These are phyloP conservation scores for Gremmenia infestans DNA, from an alignment of 2,329 filamentous ascomycete genomes.

Conservation along the genomic window DNA sequence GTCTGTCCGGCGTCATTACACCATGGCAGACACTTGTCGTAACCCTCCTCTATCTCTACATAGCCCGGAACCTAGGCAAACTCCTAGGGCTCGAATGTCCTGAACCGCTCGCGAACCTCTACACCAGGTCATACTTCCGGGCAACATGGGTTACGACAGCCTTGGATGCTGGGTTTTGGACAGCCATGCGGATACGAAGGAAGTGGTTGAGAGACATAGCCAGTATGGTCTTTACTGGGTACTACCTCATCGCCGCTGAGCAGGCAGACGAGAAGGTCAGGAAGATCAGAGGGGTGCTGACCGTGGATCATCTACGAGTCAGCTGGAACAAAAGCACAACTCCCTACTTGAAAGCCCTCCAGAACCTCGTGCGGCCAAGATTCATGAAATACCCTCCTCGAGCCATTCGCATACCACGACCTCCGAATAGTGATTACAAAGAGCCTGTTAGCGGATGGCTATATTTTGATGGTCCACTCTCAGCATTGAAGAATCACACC, in stretches of 20 bases:
- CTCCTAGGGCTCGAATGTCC: conserved; percentile 86
- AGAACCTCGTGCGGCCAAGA: conserved; percentile 67
- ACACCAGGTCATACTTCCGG: conserved; percentile 86
- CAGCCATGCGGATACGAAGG: conserved; percentile 82
- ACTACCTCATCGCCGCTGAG: conserved; percentile 90
- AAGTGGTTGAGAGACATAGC: conserved; percentile 79
- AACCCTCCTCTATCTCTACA: conserved; percentile 86
- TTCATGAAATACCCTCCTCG: conserved; percentile 78
- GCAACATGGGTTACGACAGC: conserved; percentile 96
- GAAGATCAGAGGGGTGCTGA: conserved; percentile 80
- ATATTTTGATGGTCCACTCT: conserved; percentile 86
- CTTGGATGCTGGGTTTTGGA: conserved; percentile 96
- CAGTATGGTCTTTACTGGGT: conserved; percentile 78
- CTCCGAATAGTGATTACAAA: conserved; percentile 71
- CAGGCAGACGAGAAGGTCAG: conserved; percentile 95
- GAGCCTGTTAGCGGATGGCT: conserved; percentile 84
- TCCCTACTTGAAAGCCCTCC: conserved; percentile 70
- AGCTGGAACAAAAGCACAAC: conserved; percentile 95
- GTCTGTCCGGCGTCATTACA: conserved; percentile 67
- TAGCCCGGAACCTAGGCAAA: conserved; percentile 88
- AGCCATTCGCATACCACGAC: conserved; percentile 77
- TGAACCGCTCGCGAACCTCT: conserved; percentile 90
- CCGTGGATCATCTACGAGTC: conserved; percentile 84
- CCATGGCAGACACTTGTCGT: conserved; percentile 85
- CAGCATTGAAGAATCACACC: conserved; percentile 68